Conservation (phyloP, 2,329 filamentous ascomycete genomes). For the Aspergillus pseudoglaucus region DNA sequence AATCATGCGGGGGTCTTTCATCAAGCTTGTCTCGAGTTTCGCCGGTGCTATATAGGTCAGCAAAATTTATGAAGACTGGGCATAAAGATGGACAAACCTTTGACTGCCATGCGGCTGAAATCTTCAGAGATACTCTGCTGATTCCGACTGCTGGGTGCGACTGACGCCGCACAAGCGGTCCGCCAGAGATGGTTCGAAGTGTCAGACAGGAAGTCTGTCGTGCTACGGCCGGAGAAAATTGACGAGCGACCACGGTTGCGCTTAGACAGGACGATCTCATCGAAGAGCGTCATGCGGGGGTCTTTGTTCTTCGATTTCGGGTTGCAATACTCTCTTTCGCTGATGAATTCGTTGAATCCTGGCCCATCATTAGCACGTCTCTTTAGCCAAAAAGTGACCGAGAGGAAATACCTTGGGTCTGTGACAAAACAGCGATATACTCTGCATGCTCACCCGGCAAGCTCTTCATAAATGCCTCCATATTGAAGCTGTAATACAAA, state of each 20-base stretch:
- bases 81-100: slow-evolving; percentile 35
- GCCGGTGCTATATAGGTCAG: slow-evolving; percentile 62
- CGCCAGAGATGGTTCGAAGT: slow-evolving; percentile 60
- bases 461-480: slow-evolving; percentile 60
- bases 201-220: slow-evolving; percentile 55
- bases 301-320: slow-evolving; percentile 45
- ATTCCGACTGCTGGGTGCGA: slow-evolving; percentile 46
- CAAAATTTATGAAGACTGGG: slow-evolving; percentile 30
- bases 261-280: slow-evolving; percentile 60
- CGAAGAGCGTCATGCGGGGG: slow-evolving; percentile 54
- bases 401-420: slow-evolving; percentile 51
- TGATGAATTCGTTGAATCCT: slow-evolving; percentile 60
- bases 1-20: slow-evolving; percentile 87
- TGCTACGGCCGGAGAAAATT: slow-evolving; percentile 46
- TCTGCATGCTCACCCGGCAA: slow-evolving; percentile 59
- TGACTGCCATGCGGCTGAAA: slow-evolving; percentile 45
- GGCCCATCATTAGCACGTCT: slow-evolving; percentile 8
- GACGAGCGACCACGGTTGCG: slow-evolving; percentile 55
- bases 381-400: neutral
- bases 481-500: slow-evolving; percentile 58
- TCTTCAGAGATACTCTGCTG: slow-evolving; percentile 42
- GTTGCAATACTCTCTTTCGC: slow-evolving; percentile 53
- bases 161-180: slow-evolving; percentile 53
- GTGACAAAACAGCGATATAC: slow-evolving; percentile 56
- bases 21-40: slow-evolving; percentile 75